phyloP scores from a whole-genome alignment of 352 stramenopile species.

The Globisporangium middletonii region DNA sequence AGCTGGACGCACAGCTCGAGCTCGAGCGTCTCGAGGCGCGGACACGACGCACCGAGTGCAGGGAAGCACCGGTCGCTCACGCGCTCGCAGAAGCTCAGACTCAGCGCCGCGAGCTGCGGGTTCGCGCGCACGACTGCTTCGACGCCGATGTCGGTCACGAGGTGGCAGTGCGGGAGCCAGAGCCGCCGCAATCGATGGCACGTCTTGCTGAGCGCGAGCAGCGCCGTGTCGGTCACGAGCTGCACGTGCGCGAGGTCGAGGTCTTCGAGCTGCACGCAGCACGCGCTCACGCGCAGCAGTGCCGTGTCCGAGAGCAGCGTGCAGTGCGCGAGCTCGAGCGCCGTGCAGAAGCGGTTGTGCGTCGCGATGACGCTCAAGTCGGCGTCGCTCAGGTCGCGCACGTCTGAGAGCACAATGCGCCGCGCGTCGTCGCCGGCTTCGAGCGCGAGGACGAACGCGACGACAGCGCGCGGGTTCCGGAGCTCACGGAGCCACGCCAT shows the following conservation, averaged over 20 bases:
- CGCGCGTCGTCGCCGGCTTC: conserved; percentile 51
- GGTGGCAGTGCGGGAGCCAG: conserved; percentile 47
- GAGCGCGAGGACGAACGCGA: conserved; percentile 58
- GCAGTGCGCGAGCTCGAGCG: conserved; percentile 38
- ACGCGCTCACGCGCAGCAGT: conserved; percentile 31
- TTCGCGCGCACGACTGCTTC: conserved; percentile 53
- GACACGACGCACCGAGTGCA: conserved; percentile 43
- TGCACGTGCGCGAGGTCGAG: conserved; percentile 76
- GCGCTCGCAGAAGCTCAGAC: conserved; percentile 56
- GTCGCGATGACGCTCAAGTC: conserved; percentile 61
- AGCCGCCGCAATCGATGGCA: conserved; percentile 48
- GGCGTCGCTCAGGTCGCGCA: conserved; percentile 32
- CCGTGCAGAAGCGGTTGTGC: conserved; percentile 45
- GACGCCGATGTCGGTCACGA: conserved; percentile 75
- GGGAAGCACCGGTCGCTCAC: conserved; percentile 62
- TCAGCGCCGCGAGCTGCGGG: conserved; percentile 44
- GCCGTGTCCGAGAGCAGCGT: conserved; percentile 28
- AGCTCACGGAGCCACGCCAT: conserved; percentile 58
- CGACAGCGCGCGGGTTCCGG: conserved; percentile 35
- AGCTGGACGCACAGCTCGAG: conserved; percentile 65
- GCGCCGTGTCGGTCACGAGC: conserved; percentile 47
- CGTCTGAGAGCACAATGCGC: conserved; percentile 14
- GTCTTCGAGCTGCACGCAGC: conserved; percentile 60
- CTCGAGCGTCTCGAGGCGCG: conserved; percentile 34
- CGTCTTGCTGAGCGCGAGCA: conserved; percentile 42